Percentiles rank a stretch among this genome's conserved stretches.
Conservation (phyloP, 495 filamentous ascomycete genomes). For the Penicillium cosmopolitanum region DNA sequence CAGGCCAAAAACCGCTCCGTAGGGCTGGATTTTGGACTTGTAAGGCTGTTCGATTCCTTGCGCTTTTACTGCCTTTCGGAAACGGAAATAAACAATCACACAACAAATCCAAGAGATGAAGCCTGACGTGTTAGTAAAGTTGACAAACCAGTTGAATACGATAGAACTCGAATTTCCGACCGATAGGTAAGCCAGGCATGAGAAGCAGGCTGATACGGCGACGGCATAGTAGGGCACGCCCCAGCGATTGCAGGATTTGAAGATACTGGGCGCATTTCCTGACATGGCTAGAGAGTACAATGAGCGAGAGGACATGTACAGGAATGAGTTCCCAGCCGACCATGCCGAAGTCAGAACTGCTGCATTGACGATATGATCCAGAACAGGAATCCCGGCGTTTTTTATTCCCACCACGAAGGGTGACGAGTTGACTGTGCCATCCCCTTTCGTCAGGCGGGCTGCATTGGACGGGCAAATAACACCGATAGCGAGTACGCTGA, state of each 20-base stretch:
- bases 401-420: constrained; percentile 64
- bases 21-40: constrained; percentile 55
- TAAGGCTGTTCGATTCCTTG: constrained; percentile 62
- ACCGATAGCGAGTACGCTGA: constrained; percentile 60
- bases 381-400: constrained; percentile 64
- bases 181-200: constrained; percentile 41
- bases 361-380: constrained; percentile 78
- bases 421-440: constrained; percentile 52
- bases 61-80: constrained; percentile 53
- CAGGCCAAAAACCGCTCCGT: constrained; percentile 52
- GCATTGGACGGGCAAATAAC: constrained; percentile 59
- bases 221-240: constrained; percentile 55
- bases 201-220: constrained; percentile 36
- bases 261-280: constrained; percentile 51
- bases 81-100: constrained; percentile 62
- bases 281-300: constrained; percentile 59
- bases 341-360: constrained; percentile 71
- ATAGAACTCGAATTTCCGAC: constrained; percentile 36
- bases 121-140: constrained; percentile 60
- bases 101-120: constrained; percentile 68
- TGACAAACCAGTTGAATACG: constrained; percentile 62
- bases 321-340: constrained; percentile 76
- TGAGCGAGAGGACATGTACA: constrained; percentile 79
- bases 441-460: constrained; percentile 52
- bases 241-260: constrained; percentile 52